Evolutionary conservation across 202 grass and related monocot genomes (phyloP).

Genomic region (Eragrostis tef): DNA sequence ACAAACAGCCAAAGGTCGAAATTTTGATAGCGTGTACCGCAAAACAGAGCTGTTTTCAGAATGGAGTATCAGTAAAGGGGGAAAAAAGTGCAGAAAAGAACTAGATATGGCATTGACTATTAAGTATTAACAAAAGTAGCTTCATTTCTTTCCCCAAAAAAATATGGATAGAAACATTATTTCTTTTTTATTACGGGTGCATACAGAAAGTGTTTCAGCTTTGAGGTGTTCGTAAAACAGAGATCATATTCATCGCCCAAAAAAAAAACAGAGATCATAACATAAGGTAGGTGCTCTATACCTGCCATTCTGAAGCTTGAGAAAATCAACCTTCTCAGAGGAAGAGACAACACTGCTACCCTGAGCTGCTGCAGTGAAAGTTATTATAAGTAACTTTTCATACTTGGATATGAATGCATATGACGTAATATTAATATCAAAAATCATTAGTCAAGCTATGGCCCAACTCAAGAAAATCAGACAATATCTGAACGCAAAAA

Average conservation of each 20-base stretch:
- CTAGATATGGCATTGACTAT: not conserved
- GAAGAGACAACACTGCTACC: constrained; percentile 56
- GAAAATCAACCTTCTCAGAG: constrained; percentile 81
- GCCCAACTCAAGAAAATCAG: constrained; percentile 16
- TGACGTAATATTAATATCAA: constrained; percentile 20
- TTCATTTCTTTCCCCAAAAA: not conserved
- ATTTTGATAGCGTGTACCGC: not conserved
- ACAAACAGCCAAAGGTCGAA: not conserved
- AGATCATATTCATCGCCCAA: constrained; percentile 3
- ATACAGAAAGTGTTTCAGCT: not conserved
- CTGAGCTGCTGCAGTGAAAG: constrained; percentile 70
- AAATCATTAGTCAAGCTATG: constrained; percentile 40
- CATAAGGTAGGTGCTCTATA: constrained; percentile 34
- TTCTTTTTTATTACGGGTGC: constrained; percentile 3
- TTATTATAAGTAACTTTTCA: constrained; percentile 40
- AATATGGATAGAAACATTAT: not conserved
- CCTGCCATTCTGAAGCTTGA: constrained; percentile 98
- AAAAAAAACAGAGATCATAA: constrained; percentile 8
- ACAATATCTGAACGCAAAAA: constrained; percentile 26
- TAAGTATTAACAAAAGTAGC: not conserved
- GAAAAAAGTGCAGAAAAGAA: constrained; percentile 16
- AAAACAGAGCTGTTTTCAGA: not conserved
- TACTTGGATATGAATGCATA: constrained; percentile 11
- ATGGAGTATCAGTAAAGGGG: not conserved
- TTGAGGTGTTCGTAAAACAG: not conserved